These are phyloP conservation scores for Sporothrix curviconia DNA, from an alignment of 2,329 filamentous ascomycete species.

Conservation along the genomic window DNA sequence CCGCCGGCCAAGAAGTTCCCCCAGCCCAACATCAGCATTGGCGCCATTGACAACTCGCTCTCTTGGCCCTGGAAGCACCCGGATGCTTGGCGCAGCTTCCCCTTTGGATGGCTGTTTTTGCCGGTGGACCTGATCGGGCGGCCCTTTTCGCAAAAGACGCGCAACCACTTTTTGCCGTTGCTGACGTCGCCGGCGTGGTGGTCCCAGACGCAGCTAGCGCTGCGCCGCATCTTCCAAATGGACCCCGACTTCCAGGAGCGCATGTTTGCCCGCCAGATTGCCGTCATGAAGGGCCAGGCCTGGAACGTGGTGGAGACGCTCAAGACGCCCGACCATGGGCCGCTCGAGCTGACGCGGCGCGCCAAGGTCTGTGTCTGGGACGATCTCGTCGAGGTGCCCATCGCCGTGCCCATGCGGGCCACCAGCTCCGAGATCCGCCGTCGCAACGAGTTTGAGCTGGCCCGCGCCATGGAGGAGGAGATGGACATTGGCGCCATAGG, in stretches of 20 bases:
- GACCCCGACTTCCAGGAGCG: conserved; percentile 96
- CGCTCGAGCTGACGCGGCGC: conserved; percentile 80
- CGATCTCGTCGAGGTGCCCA: conserved; percentile 89
- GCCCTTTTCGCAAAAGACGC: conserved; percentile 88
- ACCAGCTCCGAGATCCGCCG: conserved; percentile 80
- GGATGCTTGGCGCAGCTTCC: conserved; percentile 85
- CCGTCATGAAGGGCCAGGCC: conserved; percentile 97
- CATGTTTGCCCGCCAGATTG: conserved; percentile 98
- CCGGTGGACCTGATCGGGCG: conserved; percentile 94
- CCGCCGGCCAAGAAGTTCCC: conserved; percentile 41
- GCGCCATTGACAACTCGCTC: conserved; percentile 94
- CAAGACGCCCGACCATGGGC: conserved; percentile 86
- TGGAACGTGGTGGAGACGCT: conserved; percentile 99
- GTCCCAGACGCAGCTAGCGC: conserved; percentile 82
- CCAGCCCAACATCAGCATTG: conserved; percentile 63
- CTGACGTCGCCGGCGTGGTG: conserved; percentile 95
- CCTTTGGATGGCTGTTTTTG: conserved; percentile 96
- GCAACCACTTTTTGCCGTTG: conserved; percentile 91
- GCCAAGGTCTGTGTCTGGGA: conserved; percentile 97
- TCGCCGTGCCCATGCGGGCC: conserved; percentile 81
- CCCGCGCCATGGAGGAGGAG: conserved; percentile 61
- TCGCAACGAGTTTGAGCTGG: conserved; percentile 31
- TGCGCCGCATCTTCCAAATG: conserved; percentile 81
- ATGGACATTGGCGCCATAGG: conserved; percentile 70
- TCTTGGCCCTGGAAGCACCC: conserved; percentile 99